Base-by-base conservation (phyloP, 169 alveolate genomes). In the Besnoitia besnoiti region DNA sequence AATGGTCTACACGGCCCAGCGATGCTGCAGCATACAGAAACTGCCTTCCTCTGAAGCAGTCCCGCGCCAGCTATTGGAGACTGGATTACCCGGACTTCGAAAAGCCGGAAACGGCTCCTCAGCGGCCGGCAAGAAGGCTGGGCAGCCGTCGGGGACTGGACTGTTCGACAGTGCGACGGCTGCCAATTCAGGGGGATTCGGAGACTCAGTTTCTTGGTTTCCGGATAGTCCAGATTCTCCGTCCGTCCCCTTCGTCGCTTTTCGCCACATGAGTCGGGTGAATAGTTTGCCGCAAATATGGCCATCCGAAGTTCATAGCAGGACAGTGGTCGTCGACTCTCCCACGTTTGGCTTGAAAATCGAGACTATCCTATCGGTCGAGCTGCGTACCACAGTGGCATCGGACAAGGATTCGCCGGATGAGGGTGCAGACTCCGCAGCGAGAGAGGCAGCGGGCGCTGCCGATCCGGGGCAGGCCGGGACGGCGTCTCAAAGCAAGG, bases 281-380 rank as follows among this genome's bases (percentile, higher is more conserved):
- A 24, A 37, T 2, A 35, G 40, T n/a, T 0, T 67, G 39, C 80
- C 42, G 80, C 40, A 1, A 8, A 19, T 42, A 37, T 77, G 87
- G 87, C 55, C 87, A 16, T 0, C 37, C 10, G 87, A 37, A 19
- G 87, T 35, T 19, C 30, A 39, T 55, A 27, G 14, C 16, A 19
- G 59, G 30, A 77, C 59, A 12, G 87, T 77, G 33, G 47, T 77
- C 47, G 87, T 77, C 42, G 87, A 77, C 55, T 4, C n/a, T 0
- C 87, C 87, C 59, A 40, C 87, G 16, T 10, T 77, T 12, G 87
- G 87, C 30, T 30, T 77, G 55, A 42, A 40, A 30, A 77, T 77
- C 14, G 87, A 77, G 59, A 77, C 87, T 1, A 35, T 77, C 39
- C 21, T 77, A n/a, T 77, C 87, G 37, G n/a, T 77, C n/a, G 87